These are phyloP conservation scores for Jatropha multifida DNA, from an alignment of 441 rosid species.

Conservation along the genomic window DNA sequence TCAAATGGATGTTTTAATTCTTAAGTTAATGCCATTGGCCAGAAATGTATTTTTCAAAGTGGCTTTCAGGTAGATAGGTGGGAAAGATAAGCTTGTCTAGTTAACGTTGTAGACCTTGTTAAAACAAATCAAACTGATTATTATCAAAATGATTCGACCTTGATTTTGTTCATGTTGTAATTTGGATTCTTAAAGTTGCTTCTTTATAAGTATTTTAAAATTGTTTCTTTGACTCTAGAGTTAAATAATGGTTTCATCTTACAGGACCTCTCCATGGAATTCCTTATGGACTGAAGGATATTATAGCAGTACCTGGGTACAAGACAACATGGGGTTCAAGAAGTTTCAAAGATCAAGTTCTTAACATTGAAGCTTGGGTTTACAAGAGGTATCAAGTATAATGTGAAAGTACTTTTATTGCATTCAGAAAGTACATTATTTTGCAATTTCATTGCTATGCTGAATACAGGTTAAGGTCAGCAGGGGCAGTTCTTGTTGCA, in stretches of 20 bases:
- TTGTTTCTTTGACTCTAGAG: neutral
- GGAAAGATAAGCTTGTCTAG: too few relatives aligned
- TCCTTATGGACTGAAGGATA: constrained; percentile 90
- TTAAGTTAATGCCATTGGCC: neutral
- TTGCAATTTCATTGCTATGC: neutral
- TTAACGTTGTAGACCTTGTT: too few relatives aligned
- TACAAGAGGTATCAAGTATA: constrained; percentile 55
- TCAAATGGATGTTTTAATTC: neutral
- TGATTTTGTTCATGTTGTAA: neutral
- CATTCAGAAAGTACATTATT: neutral
- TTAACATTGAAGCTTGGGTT: constrained; percentile 80
- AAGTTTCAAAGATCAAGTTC: constrained; percentile 70
- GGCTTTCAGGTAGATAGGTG: too few relatives aligned
- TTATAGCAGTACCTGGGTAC: constrained; percentile 67
- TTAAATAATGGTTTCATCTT: neutral
- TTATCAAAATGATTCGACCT: too few relatives aligned
- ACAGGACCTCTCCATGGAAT: constrained; percentile 95
- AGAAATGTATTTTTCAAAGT: neutral
- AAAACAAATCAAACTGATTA: too few relatives aligned
- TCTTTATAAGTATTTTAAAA: neutral
- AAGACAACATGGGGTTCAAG: constrained; percentile 89
- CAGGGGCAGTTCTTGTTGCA: constrained; percentile 91
- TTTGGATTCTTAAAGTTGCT: neutral
- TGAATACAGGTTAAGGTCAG: constrained; percentile 51
- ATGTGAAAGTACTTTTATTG: neutral